Evolutionary conservation across 495 filamentous ascomycete genomes (phyloP), one percentile per base, ranked within the genome.

Genomic region (Aspergillus hancockii): DNA sequence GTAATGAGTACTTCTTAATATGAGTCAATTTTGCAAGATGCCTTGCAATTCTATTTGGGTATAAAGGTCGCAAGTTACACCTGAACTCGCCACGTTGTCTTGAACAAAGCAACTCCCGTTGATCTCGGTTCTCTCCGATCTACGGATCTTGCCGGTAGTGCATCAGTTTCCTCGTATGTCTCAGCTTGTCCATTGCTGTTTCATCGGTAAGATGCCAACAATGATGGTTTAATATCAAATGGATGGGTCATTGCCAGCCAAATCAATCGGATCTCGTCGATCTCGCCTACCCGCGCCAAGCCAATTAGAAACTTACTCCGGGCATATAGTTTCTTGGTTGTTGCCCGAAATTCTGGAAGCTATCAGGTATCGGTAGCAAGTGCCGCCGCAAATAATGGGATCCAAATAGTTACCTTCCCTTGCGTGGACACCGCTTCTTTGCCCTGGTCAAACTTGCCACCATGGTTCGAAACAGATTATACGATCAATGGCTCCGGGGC

Each of bases 341-440:
- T n/a, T 18, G 38, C 38, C 38, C 2, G 14, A 41, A 41, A 16
- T n/a, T 8, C 38, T 16, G 16, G 16, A 41, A 14, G 38, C n/a
- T 14, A 22, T 47, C 43, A 23, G 43, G 43, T 47, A 21, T 47
- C 43, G 21, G 43, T 12, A 22, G 12, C 43, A 23, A 22, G 19
- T 47, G 21, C 22, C 13, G 19, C 43, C 8, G 43, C 18, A 23
- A 47, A 47, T 8, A 22, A 47, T 41, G 16, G 21, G 43, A 47
- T 47, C 19, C 9, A 23, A 14, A 47, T 14, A 47, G 43, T 47
- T 47, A 19, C 19, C 43, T 47, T 47, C 19, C 43, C 43, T 47
- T 47, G 19, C 43, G 7, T 47, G 43, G 43, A 47, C 43, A 47
- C 43, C 43, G 43, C 43, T 47, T 23, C 43, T 47, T 47, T n/a